Conservation (phyloP, 2,329 filamentous ascomycete genomes). For the Phaeoacremonium minimum region DNA sequence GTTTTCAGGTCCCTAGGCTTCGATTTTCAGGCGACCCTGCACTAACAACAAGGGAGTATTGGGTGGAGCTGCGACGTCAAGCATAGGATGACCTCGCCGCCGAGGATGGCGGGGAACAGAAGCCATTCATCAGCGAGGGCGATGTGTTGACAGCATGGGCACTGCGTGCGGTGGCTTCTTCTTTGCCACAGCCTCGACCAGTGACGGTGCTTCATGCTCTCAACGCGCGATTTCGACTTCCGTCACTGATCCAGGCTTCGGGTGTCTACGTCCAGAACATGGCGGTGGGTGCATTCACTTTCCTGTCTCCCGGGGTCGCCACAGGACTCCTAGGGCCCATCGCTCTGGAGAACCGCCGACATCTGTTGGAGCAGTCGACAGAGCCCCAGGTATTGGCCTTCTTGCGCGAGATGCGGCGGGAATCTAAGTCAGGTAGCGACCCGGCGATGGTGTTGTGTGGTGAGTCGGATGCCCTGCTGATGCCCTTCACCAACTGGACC, state of each 20-base stretch:
- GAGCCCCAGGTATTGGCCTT: slow-evolving; percentile 24
- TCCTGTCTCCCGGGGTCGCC: slow-evolving; percentile 15
- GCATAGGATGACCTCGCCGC: slow-evolving; percentile 21
- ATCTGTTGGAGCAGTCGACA: slow-evolving; percentile 27
- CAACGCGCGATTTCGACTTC: slow-evolving; percentile 20
- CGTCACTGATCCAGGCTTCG: slow-evolving; percentile 6
- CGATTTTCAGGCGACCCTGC: too few relatives aligned
- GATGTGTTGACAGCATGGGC: slow-evolving; percentile 38
- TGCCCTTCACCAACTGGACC: slow-evolving; percentile 34
- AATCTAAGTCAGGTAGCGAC: slow-evolving; percentile 10
- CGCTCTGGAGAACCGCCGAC: slow-evolving; percentile 23
- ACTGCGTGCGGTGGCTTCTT: slow-evolving; percentile 11
- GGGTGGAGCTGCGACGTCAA: slow-evolving; percentile 20
- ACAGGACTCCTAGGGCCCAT: slow-evolving; percentile 18
- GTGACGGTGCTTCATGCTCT: slow-evolving; percentile 18
- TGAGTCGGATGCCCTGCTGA: slow-evolving; percentile 20
- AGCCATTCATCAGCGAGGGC: slow-evolving; percentile 35
- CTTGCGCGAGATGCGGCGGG: slow-evolving; percentile 15
- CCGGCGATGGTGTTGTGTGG: slow-evolving; percentile 23
- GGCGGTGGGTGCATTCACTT: slow-evolving; percentile 12
- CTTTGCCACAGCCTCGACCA: slow-evolving; percentile 12
- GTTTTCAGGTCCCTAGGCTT: too few relatives aligned
- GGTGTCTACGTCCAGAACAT: slow-evolving; percentile 22
- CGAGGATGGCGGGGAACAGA: slow-evolving; percentile 6
- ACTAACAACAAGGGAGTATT: too few relatives aligned